These are phyloP conservation scores for Aaosphaeria arxii DNA, from an alignment of 2,329 filamentous ascomycete species.

Conservation along the genomic window DNA sequence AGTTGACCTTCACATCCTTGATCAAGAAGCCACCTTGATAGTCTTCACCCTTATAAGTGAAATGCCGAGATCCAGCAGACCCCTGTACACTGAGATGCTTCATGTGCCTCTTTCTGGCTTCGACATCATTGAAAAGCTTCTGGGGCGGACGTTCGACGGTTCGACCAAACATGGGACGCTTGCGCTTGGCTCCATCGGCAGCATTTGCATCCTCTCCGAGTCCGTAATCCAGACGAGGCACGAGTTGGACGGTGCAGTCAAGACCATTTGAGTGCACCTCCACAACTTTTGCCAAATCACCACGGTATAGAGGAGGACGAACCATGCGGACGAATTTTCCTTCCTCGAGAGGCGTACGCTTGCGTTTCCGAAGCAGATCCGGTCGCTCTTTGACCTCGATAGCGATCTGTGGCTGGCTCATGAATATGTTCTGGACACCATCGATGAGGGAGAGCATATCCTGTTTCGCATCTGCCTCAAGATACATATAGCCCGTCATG, in stretches of 20 bases:
- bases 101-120: slow-evolving; percentile 84
- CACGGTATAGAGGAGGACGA: slow-evolving; percentile 74
- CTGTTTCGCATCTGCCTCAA: slow-evolving; percentile 83
- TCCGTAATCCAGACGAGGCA: slow-evolving; percentile 90
- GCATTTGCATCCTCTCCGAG: slow-evolving; percentile 71
- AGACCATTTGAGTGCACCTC: slow-evolving; percentile 92
- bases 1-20: slow-evolving; percentile 89
- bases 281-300: slow-evolving; percentile 87
- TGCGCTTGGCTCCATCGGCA: slow-evolving; percentile 64
- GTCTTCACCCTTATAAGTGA: slow-evolving; percentile 81
- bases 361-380: slow-evolving; percentile 85
- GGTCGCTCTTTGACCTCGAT: slow-evolving; percentile 98
- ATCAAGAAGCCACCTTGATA: slow-evolving; percentile 92
- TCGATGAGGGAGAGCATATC: slow-evolving; percentile 83
- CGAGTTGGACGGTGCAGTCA: slow-evolving; percentile 80
- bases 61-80: slow-evolving; percentile 63
- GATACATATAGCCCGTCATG: slow-evolving; percentile 94
- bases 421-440: slow-evolving; percentile 84
- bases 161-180: slow-evolving; percentile 56
- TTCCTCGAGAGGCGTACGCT: slow-evolving; percentile 74
- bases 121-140: slow-evolving; percentile 86
- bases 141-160: slow-evolving; percentile 74
- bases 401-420: slow-evolving; percentile 78
- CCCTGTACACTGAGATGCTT: slow-evolving; percentile 55
- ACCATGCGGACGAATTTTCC: slow-evolving; percentile 91